Conservation (phyloP, 23 red algal species). For the Gracilaria vermiculophylla region DNA sequence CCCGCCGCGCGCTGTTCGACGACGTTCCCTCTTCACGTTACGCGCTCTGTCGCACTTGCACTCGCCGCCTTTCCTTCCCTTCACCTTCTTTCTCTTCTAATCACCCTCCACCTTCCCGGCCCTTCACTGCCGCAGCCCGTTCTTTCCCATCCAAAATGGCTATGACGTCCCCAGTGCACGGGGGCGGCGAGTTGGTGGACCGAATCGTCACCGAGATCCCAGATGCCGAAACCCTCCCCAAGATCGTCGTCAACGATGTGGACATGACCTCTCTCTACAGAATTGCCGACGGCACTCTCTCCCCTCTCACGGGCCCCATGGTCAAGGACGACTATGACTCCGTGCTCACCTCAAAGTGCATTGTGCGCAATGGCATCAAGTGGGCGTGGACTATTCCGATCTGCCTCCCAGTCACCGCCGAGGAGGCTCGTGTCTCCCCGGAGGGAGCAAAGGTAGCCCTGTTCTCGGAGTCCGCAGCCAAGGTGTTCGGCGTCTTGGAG, state of each 20-base stretch:
- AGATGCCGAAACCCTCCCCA: slow-evolving; percentile 65
- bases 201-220: slow-evolving; percentile 66
- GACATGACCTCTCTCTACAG: slow-evolving; percentile 90
- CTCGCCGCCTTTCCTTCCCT: neutral
- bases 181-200: slow-evolving; percentile 81
- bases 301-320: slow-evolving; percentile 95
- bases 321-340: slow-evolving; percentile 81
- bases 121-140: neutral
- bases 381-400: slow-evolving; percentile 95
- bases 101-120: neutral
- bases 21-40: neutral
- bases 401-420: slow-evolving; percentile 77
- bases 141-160: slow-evolving; percentile 38
- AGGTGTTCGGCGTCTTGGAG: slow-evolving; percentile 69
- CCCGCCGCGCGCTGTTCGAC: neutral
- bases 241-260: slow-evolving; percentile 74
- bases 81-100: neutral
- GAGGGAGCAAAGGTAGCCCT: slow-evolving; percentile 73
- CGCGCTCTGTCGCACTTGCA: neutral
- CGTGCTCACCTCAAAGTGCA: slow-evolving; percentile 70
- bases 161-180: slow-evolving; percentile 79
- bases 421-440: slow-evolving; percentile 57
- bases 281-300: slow-evolving; percentile 94
- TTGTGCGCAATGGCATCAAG: slow-evolving; percentile 54
- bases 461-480: slow-evolving; percentile 44